These are phyloP conservation scores for Vigna nakashimae DNA, from an alignment of 306 rosid genomes.

Conservation along the genomic window DNA sequence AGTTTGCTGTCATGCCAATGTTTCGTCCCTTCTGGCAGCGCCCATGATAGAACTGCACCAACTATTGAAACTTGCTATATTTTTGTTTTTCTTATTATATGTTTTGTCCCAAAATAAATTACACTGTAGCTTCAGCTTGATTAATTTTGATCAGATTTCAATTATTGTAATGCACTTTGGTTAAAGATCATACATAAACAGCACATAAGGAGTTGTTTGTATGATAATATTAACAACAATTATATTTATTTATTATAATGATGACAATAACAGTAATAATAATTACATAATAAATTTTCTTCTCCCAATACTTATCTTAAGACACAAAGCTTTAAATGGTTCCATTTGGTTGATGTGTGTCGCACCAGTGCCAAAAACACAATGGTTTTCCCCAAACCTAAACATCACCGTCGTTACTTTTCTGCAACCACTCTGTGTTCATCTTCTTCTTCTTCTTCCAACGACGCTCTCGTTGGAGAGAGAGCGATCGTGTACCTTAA, in stretches of 20 bases:
- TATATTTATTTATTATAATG: too few relatives aligned
- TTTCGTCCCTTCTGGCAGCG: slow-evolving; percentile 45
- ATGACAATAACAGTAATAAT: too few relatives aligned
- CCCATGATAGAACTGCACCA: slow-evolving; percentile 30
- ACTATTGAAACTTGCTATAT: neutral
- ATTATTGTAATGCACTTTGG: too few relatives aligned
- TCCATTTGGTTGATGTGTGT: neutral
- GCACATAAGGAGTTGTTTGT: too few relatives aligned
- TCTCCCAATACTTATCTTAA: too few relatives aligned
- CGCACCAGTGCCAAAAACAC: neutral
- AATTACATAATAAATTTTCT: too few relatives aligned
- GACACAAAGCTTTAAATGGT: too few relatives aligned
- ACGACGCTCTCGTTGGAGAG: slow-evolving; percentile 45
- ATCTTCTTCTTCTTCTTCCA: neutral
- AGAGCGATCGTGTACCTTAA: slow-evolving; percentile 72
- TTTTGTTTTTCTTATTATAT: neutral
- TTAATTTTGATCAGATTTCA: too few relatives aligned
- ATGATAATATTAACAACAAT: too few relatives aligned
- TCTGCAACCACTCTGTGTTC: neutral
- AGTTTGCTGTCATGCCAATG: slow-evolving; percentile 63
- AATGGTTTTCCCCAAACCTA: neutral
- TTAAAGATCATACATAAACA: too few relatives aligned
- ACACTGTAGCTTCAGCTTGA: too few relatives aligned
- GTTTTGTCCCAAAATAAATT: too few relatives aligned
- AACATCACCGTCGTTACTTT: neutral